Conservation (phyloP, 2,329 filamentous ascomycete genomes). For the Arachnomyces sp. region DNA sequence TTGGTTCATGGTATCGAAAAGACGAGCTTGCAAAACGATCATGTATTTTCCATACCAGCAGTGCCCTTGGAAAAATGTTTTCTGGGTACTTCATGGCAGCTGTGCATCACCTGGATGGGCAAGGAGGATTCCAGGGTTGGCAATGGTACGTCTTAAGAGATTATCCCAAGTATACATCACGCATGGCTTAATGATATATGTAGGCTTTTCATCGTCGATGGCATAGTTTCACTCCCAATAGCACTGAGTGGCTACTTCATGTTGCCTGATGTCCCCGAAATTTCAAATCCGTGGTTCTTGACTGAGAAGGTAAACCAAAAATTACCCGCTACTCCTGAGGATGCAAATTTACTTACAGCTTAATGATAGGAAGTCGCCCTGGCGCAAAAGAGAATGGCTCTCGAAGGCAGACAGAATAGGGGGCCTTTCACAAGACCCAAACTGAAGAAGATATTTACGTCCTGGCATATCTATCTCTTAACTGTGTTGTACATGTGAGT, state of each 20-base stretch:
- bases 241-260: conserved; percentile 44
- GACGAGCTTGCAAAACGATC: conserved; percentile 46
- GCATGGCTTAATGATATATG: not conserved
- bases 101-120: conserved; percentile 43
- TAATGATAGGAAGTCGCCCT: conserved; percentile 35
- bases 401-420: conserved; percentile 41
- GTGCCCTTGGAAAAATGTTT: conserved; percentile 37
- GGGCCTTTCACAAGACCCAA: conserved; percentile 45
- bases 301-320: conserved; percentile 24
- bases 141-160: conserved; percentile 32
- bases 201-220: conserved; percentile 48
- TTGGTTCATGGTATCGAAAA: conserved; percentile 46
- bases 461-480: conserved; percentile 59
- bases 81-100: conserved; percentile 50
- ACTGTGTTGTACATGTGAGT: conserved; percentile 49
- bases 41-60: conserved; percentile 46
- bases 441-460: conserved; percentile 53
- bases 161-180: not conserved
- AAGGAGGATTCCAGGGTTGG: conserved; percentile 46
- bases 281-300: conserved; percentile 43
- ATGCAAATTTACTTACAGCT: not conserved
- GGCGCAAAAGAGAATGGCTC: conserved; percentile 43
- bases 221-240: conserved; percentile 47
- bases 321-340: too few species aligned
- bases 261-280: conserved; percentile 46